A percentile compares a stretch with the other conserved stretches of the same genome.
Evolutionary conservation across 257 asterid genomes (phyloP).

Genomic region (Rauvolfia tetraphylla): DNA sequence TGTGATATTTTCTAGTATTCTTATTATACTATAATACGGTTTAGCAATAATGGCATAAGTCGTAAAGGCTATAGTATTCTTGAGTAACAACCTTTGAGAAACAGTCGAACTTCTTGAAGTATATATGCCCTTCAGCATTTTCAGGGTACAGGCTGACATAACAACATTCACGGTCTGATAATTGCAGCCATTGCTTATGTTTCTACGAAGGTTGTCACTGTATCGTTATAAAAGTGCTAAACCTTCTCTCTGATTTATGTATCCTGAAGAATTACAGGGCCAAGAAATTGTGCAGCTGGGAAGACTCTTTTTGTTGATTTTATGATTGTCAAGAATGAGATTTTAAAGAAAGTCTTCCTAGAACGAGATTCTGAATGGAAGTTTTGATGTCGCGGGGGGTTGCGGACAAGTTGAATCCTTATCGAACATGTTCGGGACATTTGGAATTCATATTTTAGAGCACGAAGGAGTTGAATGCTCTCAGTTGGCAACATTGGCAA

Average conservation of each 20-base stretch:
- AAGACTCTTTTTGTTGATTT: no score
- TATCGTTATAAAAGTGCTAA: no score
- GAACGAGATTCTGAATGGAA: no score
- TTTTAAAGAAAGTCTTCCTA: no score
- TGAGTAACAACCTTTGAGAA: not conserved
- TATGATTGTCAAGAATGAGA: no score
- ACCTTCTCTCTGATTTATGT: not conserved
- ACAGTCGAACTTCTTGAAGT: not conserved
- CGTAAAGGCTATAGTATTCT: conserved; percentile 3
- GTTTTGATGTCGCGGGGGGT: no score
- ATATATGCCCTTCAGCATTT: not conserved
- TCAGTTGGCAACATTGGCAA: no score
- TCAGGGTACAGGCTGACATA: not conserved
- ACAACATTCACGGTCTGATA: not conserved
- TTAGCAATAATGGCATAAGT: not conserved
- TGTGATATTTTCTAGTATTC: conserved; percentile 2
- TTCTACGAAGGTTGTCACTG: not conserved
- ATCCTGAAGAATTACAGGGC: not conserved
- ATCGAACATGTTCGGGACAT: no score
- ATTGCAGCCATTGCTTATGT: not conserved
- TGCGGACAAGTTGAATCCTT: no score
- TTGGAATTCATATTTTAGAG: no score
- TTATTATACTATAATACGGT: not conserved
- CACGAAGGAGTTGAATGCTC: no score
- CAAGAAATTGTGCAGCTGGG: not conserved